A percentile compares a stretch with the other conserved stretches of the same genome.
phyloP scores from a whole-genome alignment of 306 rosid species.

The Lagenaria siceraria region DNA sequence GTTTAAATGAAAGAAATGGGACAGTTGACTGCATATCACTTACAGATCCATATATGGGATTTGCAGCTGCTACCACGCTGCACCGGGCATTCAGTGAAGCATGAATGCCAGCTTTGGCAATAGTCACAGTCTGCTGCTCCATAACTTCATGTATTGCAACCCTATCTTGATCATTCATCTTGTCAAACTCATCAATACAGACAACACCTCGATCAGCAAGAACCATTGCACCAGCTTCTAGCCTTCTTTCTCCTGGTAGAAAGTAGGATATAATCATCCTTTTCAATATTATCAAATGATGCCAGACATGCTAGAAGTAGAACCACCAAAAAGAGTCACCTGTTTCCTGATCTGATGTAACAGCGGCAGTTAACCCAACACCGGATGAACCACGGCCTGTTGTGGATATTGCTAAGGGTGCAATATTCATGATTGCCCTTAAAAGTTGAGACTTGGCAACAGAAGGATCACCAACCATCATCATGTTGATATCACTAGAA shows the following conservation, averaged over 20 bases:
- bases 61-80: conserved; percentile 99
- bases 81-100: conserved; percentile 96
- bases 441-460: conserved; percentile 98
- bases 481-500: conserved; percentile 93
- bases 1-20: not conserved
- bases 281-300: not conserved
- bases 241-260: conserved; percentile 83
- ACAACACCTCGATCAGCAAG: conserved; percentile 99
- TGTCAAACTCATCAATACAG: conserved; percentile 98
- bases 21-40: conserved; percentile 14
- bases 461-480: conserved; percentile 99
- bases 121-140: conserved; percentile 99
- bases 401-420: conserved; percentile 95
- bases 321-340: conserved; percentile 31
- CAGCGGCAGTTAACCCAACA: conserved; percentile 98
- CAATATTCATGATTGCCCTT: conserved; percentile 87
- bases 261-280: conserved; percentile 8
- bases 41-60: conserved; percentile 98
- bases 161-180: conserved; percentile 96
- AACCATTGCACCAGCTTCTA: conserved; percentile 99
- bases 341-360: conserved; percentile 97
- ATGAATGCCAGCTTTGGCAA: conserved; percentile 98
- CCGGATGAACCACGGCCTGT: conserved; percentile 99
- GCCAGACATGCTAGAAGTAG: not conserved
- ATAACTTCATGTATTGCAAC: conserved; percentile 98